A percentile compares a stretch with the other conserved stretches of the same genome.
Evolutionary conservation across 257 asterid genomes (phyloP).

Genomic region (Leptodermis oblonga): DNA sequence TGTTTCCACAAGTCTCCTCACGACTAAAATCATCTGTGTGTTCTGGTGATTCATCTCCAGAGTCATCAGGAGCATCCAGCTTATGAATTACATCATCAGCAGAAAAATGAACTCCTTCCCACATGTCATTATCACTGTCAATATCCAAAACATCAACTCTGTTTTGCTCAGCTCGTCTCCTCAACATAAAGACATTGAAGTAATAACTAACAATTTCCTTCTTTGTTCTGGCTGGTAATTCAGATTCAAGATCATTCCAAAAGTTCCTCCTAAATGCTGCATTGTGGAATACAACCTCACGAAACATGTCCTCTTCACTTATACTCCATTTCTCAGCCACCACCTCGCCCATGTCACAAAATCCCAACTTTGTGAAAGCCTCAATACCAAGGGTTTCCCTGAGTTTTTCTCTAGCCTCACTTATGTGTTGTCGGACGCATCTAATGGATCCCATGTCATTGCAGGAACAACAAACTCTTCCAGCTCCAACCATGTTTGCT

Average conservation of each 20-base stretch:
- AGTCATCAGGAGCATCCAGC: constrained; percentile 23
- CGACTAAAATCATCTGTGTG: constrained; percentile 19
- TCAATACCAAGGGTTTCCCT: constrained; percentile 27
- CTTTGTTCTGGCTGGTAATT: constrained; percentile 33
- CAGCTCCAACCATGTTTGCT: constrained; percentile 21
- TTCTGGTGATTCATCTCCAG: constrained; percentile 25
- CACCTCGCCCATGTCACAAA: constrained; percentile 34
- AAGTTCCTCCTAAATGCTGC: constrained; percentile 28
- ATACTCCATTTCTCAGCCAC: constrained; percentile 34
- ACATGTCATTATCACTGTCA: constrained; percentile 42
- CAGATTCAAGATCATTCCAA: constrained; percentile 30
- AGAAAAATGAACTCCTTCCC: constrained; percentile 23
- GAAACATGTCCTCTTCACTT: constrained; percentile 32
- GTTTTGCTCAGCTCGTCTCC: constrained; percentile 40
- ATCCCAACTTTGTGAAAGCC: constrained; percentile 30
- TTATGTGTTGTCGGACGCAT: constrained; percentile 30
- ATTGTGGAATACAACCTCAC: constrained; percentile 30
- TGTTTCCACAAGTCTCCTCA: constrained; percentile 12
- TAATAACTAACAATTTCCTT: constrained; percentile 37
- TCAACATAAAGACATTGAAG: constrained; percentile 37
- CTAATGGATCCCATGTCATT: constrained; percentile 32
- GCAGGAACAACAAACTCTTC: constrained; percentile 32
- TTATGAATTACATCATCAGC: constrained; percentile 17
- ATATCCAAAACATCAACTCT: constrained; percentile 23
- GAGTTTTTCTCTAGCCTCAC: constrained; percentile 31